Percentiles rank a stretch among this genome's conserved stretches.
Evolutionary conservation across 2,329 filamentous ascomycete genomes (phyloP).

Genomic region (Pleomassaria siparia): DNA sequence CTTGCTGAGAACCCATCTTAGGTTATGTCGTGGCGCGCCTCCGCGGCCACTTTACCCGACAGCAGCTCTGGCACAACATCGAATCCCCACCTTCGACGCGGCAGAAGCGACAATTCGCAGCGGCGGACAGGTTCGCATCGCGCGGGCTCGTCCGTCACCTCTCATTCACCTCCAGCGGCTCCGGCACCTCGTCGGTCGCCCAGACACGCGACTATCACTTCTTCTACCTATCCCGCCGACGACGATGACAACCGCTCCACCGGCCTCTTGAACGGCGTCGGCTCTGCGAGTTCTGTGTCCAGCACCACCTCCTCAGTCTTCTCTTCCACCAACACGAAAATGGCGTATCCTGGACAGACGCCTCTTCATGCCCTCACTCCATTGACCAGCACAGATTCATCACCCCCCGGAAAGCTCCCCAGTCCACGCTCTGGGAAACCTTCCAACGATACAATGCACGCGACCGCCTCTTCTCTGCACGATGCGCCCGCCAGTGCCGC

Average conservation of each 20-base stretch:
- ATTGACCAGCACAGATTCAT: slow-evolving; percentile 67
- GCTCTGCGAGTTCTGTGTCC: slow-evolving; percentile 69
- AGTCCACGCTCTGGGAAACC: slow-evolving; percentile 54
- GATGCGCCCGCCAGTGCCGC: slow-evolving; percentile 34
- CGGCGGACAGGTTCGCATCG: slow-evolving; percentile 29
- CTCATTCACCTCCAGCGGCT: slow-evolving; percentile 15
- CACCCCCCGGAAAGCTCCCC: slow-evolving; percentile 58
- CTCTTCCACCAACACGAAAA: slow-evolving; percentile 58
- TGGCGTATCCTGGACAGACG: slow-evolving; percentile 59
- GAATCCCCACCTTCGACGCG: slow-evolving; percentile 55
- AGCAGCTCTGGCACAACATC: slow-evolving; percentile 79
- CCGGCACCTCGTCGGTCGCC: slow-evolving; percentile 13
- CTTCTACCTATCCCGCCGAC: slow-evolving; percentile 25
- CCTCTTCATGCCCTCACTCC: slow-evolving; percentile 62
- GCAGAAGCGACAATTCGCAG: slow-evolving; percentile 20
- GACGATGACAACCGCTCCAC: slow-evolving; percentile 45
- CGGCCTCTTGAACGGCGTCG: slow-evolving; percentile 70
- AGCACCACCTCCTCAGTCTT: slow-evolving; percentile 73
- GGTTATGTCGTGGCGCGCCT: slow-evolving; percentile 80
- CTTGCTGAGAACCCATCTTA: slow-evolving; percentile 24
- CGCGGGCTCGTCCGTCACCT: slow-evolving; percentile 24
- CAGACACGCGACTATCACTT: slow-evolving; percentile 6
- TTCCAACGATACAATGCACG: slow-evolving; percentile 40
- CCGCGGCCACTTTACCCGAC: slow-evolving; percentile 61
- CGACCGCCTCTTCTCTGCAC: slow-evolving; percentile 31